phyloP scores from a whole-genome alignment of 2,329 filamentous ascomycete genomes.

The Paraconiothyrium sp. region DNA sequence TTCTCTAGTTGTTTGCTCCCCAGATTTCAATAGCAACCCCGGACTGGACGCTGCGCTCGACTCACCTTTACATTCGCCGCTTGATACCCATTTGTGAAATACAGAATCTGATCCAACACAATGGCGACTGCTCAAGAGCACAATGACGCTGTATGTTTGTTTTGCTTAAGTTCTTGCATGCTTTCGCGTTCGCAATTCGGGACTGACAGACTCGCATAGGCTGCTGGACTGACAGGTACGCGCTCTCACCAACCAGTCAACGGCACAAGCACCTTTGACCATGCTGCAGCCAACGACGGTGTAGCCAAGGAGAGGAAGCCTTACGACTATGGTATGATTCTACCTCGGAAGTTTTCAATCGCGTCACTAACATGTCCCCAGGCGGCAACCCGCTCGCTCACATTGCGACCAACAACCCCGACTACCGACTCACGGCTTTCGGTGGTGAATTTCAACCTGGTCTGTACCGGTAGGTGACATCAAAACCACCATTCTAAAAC shows the following conservation, averaged over 20 bases:
- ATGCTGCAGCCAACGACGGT: conserved; percentile 33
- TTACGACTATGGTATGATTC: conserved; percentile 55
- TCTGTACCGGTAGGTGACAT: conserved; percentile 51
- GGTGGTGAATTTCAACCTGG: conserved; percentile 64
- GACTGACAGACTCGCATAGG: neutral
- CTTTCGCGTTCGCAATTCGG: neutral
- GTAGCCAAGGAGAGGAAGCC: conserved; percentile 53
- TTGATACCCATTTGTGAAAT: conserved; percentile 21
- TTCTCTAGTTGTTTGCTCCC: conserved; percentile 28
- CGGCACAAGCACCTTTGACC: conserved; percentile 50
- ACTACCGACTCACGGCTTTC: conserved; percentile 57
- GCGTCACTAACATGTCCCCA: conserved; percentile 17
- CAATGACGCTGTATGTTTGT: conserved; percentile 41
- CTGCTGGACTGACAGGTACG: conserved; percentile 17
- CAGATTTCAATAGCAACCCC: conserved; percentile 23
- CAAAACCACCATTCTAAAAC: neutral
- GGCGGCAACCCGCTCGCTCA: conserved; percentile 63
- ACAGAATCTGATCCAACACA: conserved; percentile 21
- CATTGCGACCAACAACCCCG: conserved; percentile 59
- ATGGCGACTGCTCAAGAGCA: conserved; percentile 56
- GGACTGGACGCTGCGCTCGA: conserved; percentile 10
- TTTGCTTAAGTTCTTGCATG: neutral
- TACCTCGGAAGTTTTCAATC: neutral
- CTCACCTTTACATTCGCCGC: conserved; percentile 15
- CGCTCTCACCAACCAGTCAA: conserved; percentile 32